Evolutionary conservation across 345 rosid genomes (phyloP).

Genomic region (Fremontodendron californicum): DNA sequence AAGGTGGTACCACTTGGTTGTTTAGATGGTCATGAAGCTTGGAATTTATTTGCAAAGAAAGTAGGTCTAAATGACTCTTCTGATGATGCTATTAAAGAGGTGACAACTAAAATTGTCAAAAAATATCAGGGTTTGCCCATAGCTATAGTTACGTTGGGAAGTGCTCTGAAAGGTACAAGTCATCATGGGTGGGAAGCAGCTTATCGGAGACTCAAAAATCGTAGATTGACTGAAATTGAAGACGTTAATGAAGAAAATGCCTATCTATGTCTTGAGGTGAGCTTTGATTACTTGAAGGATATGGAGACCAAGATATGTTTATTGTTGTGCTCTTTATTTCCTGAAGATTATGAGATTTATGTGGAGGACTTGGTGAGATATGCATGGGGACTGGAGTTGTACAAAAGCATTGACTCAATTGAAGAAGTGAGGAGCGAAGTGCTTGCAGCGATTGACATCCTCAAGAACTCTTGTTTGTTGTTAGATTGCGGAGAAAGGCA

Average conservation of each 20-base stretch:
- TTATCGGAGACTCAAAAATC: background rate
- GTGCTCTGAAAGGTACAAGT: background rate
- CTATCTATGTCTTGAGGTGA: background rate
- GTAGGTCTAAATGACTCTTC: no score
- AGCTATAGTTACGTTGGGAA: background rate
- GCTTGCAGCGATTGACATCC: background rate
- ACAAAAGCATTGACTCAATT: background rate
- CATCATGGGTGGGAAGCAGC: background rate
- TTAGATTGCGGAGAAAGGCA: no score
- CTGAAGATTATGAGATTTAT: background rate
- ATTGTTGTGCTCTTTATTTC: background rate
- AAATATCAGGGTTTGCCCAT: background rate
- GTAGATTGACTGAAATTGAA: background rate
- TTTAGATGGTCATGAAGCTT: no score
- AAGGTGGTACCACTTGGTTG: no score
- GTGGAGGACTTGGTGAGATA: no score
- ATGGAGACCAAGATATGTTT: background rate
- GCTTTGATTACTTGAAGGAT: background rate
- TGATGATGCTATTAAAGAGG: no score
- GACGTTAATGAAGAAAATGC: background rate
- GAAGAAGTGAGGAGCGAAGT: background rate
- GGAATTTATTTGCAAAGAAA: no score
- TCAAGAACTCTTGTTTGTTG: background rate
- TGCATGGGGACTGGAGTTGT: no score
- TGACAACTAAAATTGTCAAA: no score